Base-by-base conservation (phyloP, 83 land plant species). In the Isoetes engelmannii region DNA sequence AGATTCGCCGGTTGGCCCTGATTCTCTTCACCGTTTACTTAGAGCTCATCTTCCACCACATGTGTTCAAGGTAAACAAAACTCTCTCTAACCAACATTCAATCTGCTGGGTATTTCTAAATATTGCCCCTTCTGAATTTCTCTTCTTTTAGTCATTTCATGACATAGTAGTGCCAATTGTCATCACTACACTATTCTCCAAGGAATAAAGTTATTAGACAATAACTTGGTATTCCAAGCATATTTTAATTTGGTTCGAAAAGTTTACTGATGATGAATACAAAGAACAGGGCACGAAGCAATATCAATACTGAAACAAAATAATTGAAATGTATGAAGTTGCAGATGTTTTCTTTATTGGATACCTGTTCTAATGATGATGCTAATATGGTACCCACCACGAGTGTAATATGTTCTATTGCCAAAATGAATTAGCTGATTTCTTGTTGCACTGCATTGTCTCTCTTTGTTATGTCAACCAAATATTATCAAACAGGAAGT, bases 401-500 rank as follows among this genome's bases (percentile, higher is more conserved):
- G 5, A 42, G 10, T 28, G 10, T 44, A 43, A 21, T 47, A 28
- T 67, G 64, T 17, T 28, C 41, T 50, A n/a, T 44, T 47, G 4
- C 4, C 51, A 19, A 5, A 48, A 37, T 77, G 63, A 28, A 28
- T 28, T 2, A 28, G 0, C 1, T 28, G 37, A 28, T 28, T 28
- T 28, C 37, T 28, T 28, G 37, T 28, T 28, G 37, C 2, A 28
- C 37, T 28, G 37, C 37, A 28, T 28, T 28, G 37, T 28, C 37
- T 28, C 37, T 28, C 37, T 28, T 28, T 2, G 0, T 28, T 28
- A 28, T 28, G 37, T 28, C 37, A 28, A 28, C 37, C 37, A 28
- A 28, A 28, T 28, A 28, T 28, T 67, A 0, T 42, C 21, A 37
- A 19, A 42, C 86, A 94, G 98, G 98, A 94, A 81, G 98, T 83